phyloP scores from a whole-genome alignment of 192 early-diverging fungal species.

The Chytriomyces hyalinus region DNA sequence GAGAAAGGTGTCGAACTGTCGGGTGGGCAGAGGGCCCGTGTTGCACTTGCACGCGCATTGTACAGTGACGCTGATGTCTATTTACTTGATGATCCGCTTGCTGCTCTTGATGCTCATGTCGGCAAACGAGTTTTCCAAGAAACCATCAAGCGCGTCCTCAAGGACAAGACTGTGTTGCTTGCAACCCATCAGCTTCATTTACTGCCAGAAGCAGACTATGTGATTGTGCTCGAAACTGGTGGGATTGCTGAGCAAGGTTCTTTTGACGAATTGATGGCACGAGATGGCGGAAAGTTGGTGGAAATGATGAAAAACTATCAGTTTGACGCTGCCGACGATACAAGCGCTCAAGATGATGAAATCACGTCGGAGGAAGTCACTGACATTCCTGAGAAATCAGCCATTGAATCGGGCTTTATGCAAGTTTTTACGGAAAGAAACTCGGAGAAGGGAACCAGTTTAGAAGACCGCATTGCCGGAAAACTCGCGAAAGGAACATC shows the following conservation, averaged over 20 bases:
- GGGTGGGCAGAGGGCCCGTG: constrained; percentile 59
- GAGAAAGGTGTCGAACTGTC: constrained; percentile 49
- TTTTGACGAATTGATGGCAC: constrained; percentile 75
- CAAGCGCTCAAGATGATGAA: constrained; percentile 8
- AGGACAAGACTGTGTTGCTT: constrained; percentile 75
- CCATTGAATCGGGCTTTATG: background rate
- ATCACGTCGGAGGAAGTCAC: constrained; percentile 7
- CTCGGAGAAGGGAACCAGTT: background rate
- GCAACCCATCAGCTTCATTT: constrained; percentile 78
- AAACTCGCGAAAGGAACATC: no score
- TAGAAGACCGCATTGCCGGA: background rate
- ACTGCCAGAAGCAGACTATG: constrained; percentile 72
- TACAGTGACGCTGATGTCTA: constrained; percentile 67
- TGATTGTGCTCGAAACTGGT: constrained; percentile 72
- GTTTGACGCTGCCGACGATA: constrained; percentile 42
- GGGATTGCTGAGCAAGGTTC: constrained; percentile 69
- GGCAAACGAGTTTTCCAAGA: constrained; percentile 21
- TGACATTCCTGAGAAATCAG: background rate
- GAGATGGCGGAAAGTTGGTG: constrained; percentile 62
- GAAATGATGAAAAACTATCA: constrained; percentile 75
- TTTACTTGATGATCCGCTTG: constrained; percentile 71
- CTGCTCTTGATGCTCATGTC: constrained; percentile 36
- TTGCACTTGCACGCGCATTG: constrained; percentile 61
- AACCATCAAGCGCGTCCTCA: constrained; percentile 51
- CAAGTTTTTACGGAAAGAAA: background rate